Conservation (phyloP, 176 grass and related monocot genomes). For the Rhynchospora pubera region DNA sequence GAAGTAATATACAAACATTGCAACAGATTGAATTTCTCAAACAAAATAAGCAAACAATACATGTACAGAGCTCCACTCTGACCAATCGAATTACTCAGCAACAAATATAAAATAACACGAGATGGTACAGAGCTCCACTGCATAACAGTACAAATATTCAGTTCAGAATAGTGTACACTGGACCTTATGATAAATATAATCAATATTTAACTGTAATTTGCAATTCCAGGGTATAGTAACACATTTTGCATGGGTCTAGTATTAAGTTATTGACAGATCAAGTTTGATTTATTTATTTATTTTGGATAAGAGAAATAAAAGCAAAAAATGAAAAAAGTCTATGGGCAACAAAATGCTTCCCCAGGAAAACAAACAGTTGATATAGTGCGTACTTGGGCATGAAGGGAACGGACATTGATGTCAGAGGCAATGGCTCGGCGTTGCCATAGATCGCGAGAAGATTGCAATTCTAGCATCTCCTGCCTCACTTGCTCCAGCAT, state of each 20-base stretch:
- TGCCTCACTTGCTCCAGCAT: constrained; percentile 87
- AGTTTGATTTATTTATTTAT: not conserved
- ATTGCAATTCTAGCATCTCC: constrained; percentile 83
- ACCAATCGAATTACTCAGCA: not conserved
- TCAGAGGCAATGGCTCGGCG: constrained; percentile 65
- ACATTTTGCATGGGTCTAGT: not conserved
- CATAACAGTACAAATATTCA: not conserved
- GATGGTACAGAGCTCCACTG: not conserved
- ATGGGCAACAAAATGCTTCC: not conserved
- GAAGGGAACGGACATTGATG: constrained; percentile 52
- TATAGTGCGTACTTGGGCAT: constrained; percentile 54
- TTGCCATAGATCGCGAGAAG: constrained; percentile 65
- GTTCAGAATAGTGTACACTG: not conserved
- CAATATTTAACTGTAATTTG: not conserved
- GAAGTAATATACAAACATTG: too few species aligned
- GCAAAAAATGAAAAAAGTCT: not conserved
- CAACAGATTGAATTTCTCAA: too few species aligned
- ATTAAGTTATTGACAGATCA: not conserved
- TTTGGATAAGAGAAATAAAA: not conserved
- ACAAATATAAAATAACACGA: not conserved
- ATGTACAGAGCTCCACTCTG: too few species aligned
- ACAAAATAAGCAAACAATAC: too few species aligned
- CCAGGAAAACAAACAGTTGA: not conserved
- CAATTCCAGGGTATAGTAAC: not conserved
- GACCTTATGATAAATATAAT: not conserved